These are phyloP conservation scores for Aspergillus sclerotiicarbonarius DNA, from an alignment of 495 filamentous ascomycete species.

Conservation along the genomic window DNA sequence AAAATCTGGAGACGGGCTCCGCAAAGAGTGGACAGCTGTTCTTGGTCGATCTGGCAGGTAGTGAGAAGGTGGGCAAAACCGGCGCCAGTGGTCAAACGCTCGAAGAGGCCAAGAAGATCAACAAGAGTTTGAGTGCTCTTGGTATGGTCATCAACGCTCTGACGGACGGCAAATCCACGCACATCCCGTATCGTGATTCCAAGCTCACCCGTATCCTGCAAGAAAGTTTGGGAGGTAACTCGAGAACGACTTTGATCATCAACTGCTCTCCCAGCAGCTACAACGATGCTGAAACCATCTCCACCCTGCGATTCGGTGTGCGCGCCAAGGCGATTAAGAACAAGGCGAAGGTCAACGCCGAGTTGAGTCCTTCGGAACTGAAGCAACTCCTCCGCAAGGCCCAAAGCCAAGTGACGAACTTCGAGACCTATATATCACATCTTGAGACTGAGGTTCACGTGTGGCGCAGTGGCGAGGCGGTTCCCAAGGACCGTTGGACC, in stretches of 20 bases:
- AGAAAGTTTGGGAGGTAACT: slow-evolving; percentile 95
- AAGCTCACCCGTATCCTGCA: slow-evolving; percentile 97
- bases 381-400: slow-evolving; percentile 89
- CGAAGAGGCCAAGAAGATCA: slow-evolving; percentile 99
- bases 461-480: slow-evolving; percentile 85
- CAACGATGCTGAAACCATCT: slow-evolving; percentile 93
- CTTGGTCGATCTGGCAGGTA: slow-evolving; percentile 95
- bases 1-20: slow-evolving; percentile 95
- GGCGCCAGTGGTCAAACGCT: slow-evolving; percentile 96
- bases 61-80: slow-evolving; percentile 98
- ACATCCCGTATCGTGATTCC: slow-evolving; percentile 96
- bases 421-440: slow-evolving; percentile 79
- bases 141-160: slow-evolving; percentile 99
- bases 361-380: slow-evolving; percentile 91
- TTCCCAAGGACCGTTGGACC: slow-evolving; percentile 83
- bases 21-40: slow-evolving; percentile 96
- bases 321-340: slow-evolving; percentile 99
- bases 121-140: slow-evolving; percentile 95
- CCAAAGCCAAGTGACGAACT: slow-evolving; percentile 83
- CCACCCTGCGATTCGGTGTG: slow-evolving; percentile 93
- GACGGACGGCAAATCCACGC: slow-evolving; percentile 97
- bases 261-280: slow-evolving; percentile 98
- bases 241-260: slow-evolving; percentile 93
- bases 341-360: slow-evolving; percentile 98
- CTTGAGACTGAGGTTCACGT: slow-evolving; percentile 79